Conservation (phyloP, 768 basidiomycete species). For the Hortiboletus flavorubellus region DNA sequence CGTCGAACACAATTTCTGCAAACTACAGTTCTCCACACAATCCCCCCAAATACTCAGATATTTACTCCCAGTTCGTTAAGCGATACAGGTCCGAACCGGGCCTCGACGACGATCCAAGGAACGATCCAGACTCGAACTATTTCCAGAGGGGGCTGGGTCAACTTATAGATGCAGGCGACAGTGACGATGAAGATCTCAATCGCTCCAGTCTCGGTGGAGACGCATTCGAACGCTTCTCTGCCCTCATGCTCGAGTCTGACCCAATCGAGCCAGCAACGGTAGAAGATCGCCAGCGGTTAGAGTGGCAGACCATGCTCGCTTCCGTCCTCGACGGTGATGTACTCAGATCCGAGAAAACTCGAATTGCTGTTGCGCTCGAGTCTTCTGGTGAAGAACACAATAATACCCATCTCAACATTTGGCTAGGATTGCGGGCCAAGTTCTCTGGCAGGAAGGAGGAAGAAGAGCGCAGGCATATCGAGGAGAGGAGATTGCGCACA, state of each 20-base stretch:
- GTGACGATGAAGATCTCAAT: slow-evolving; percentile 69
- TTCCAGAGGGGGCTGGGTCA: slow-evolving; percentile 71
- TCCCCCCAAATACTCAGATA: slow-evolving; percentile 48
- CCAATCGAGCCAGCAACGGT: slow-evolving; percentile 62
- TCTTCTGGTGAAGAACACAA: slow-evolving; percentile 67
- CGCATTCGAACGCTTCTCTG: slow-evolving; percentile 48
- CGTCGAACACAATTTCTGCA: slow-evolving; percentile 26
- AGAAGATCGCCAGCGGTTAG: slow-evolving; percentile 78
- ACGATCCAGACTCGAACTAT: slow-evolving; percentile 83
- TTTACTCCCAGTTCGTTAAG: slow-evolving; percentile 78
- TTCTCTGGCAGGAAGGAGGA: slow-evolving; percentile 75
- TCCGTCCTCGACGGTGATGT: slow-evolving; percentile 95
- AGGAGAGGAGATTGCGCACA: slow-evolving; percentile 76
- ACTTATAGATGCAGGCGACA: slow-evolving; percentile 64
- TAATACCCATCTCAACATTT: slow-evolving; percentile 66
- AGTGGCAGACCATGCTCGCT: slow-evolving; percentile 95
- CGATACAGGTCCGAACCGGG: slow-evolving; percentile 67
- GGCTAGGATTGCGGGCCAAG: slow-evolving; percentile 88
- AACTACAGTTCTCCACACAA: slow-evolving; percentile 31
- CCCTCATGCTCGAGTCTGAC: slow-evolving; percentile 57
- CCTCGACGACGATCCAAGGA: slow-evolving; percentile 63
- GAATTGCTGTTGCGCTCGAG: slow-evolving; percentile 79
- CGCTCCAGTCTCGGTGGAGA: slow-evolving; percentile 42
- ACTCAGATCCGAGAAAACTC: slow-evolving; percentile 89
- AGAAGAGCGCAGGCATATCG: slow-evolving; percentile 78